Evolutionary conservation across 768 basidiomycete genomes (phyloP).

Genomic region (Lentinula raphanica): DNA sequence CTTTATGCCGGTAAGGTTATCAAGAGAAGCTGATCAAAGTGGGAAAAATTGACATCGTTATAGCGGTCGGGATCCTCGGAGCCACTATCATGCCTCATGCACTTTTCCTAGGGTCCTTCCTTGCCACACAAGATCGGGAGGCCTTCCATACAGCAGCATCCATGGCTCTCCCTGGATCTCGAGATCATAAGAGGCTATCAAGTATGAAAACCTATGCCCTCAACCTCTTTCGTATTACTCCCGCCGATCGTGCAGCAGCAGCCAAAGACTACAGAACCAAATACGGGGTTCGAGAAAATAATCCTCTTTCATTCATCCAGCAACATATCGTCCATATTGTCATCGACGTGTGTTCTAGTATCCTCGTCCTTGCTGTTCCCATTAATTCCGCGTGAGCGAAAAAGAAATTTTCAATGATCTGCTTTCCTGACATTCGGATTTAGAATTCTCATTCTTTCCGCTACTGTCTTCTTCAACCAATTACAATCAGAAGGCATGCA

Average conservation of each 20-base stretch:
- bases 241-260: constrained; percentile 26
- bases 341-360: constrained; percentile 51
- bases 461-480: constrained; percentile 59
- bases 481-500: constrained; percentile 19
- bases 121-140: constrained; percentile 56
- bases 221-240: constrained; percentile 24
- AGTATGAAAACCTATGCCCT: constrained; percentile 11
- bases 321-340: constrained; percentile 53
- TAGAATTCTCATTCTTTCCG: constrained; percentile 69
- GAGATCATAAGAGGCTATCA: constrained; percentile 8
- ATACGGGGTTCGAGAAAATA: constrained; percentile 47
- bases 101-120: constrained; percentile 56
- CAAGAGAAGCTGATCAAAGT: not conserved
- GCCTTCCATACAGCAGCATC: constrained; percentile 13
- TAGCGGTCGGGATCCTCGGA: constrained; percentile 56
- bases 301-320: constrained; percentile 37
- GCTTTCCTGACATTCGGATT: not conserved
- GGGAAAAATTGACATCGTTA: constrained; percentile 2
- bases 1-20: constrained; percentile 43
- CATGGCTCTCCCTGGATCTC: constrained; percentile 10
- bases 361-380: constrained; percentile 66
- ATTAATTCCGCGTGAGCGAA: constrained; percentile 63
- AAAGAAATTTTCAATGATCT: not conserved
- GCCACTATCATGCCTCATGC: constrained; percentile 74
- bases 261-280: constrained; percentile 27